phyloP scores from a whole-genome alignment of 176 grass and related monocot species.

The Phyllostachys edulis region DNA sequence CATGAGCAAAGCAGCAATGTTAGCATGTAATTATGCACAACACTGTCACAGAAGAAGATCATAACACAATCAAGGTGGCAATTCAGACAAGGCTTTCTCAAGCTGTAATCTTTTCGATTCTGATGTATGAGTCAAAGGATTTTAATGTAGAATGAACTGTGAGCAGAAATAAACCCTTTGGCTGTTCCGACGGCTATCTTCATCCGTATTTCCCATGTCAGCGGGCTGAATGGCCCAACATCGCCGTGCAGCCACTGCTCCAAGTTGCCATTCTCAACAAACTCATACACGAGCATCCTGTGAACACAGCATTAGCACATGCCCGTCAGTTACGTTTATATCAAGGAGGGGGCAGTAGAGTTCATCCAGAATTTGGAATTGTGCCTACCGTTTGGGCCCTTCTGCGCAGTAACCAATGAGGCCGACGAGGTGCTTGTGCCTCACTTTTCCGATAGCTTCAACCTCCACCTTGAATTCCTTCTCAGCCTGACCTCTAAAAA shows the following conservation, averaged over 20 bases:
- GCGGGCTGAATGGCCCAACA: constrained; percentile 48
- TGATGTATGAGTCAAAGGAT: no score
- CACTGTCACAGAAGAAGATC: not conserved
- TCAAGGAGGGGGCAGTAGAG: constrained; percentile 6
- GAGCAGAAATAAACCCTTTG: constrained; percentile 70
- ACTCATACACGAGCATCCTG: constrained; percentile 99
- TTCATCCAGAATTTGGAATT: not conserved
- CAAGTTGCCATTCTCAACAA: constrained; percentile 89
- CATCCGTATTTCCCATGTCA: constrained; percentile 78
- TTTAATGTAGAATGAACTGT: not conserved
- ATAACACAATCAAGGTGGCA: not conserved
- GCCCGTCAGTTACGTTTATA: not conserved
- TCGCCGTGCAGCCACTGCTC: constrained; percentile 97
- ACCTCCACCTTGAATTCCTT: constrained; percentile 99
- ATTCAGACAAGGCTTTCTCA: not conserved
- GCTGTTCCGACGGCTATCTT: constrained; percentile 93
- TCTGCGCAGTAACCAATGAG: constrained; percentile 91
- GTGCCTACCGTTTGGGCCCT: constrained; percentile 74
- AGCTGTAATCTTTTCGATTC: not conserved
- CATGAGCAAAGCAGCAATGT: not conserved
- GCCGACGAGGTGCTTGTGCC: constrained; percentile 90
- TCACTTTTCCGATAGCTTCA: constrained; percentile 90
- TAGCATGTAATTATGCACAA: not conserved
- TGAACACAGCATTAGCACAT: constrained; percentile 4
- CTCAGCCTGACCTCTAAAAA: constrained; percentile 86